phyloP scores from a whole-genome alignment of 768 basidiomycete genomes.

The Gloeostereum incarnatum region DNA sequence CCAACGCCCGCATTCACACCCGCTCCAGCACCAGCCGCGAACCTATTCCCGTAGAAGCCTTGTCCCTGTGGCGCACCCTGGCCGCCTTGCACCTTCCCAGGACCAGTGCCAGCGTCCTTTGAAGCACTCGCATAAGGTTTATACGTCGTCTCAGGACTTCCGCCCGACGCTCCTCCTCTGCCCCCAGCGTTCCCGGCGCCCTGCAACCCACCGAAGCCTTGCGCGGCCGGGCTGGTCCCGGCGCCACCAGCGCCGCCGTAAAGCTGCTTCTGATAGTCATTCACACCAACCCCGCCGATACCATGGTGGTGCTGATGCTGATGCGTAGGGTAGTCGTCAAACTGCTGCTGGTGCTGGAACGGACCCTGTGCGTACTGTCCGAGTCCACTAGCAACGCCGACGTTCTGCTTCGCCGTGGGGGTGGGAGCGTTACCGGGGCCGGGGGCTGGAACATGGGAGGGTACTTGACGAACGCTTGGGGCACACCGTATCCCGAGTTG shows the following conservation, averaged over 20 bases:
- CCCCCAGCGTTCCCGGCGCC: constrained; percentile 31
- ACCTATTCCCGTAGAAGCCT: constrained; percentile 38
- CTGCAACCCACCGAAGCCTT: constrained; percentile 56
- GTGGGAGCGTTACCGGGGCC: constrained; percentile 58
- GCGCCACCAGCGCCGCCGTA: constrained; percentile 33
- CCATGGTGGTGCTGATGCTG: constrained; percentile 49
- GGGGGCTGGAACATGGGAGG: constrained; percentile 69
- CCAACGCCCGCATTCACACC: constrained; percentile 27
- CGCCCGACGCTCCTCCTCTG: constrained; percentile 43
- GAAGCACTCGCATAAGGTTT: constrained; percentile 65
- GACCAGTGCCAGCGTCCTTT: constrained; percentile 53
- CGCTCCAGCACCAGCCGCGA: constrained; percentile 27
- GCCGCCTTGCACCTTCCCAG: constrained; percentile 32
- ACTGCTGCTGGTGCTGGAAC: constrained; percentile 27
- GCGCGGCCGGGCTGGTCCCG: constrained; percentile 49
- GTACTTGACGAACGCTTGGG: constrained; percentile 67
- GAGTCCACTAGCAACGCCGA: constrained; percentile 27
- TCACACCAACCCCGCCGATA: constrained; percentile 23
- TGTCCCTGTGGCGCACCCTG: constrained; percentile 40
- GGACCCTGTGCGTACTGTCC: constrained; percentile 12
- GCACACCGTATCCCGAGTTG: constrained; percentile 32
- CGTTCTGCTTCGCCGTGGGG: constrained; percentile 56
- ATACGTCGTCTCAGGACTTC: constrained; percentile 68
- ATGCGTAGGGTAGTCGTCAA: constrained; percentile 25
- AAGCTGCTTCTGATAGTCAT: constrained; percentile 16